A percentile compares a stretch with the other conserved stretches of the same genome.
phyloP scores from a whole-genome alignment of 177 flowering plant species.

The Vitis hybrid region DNA sequence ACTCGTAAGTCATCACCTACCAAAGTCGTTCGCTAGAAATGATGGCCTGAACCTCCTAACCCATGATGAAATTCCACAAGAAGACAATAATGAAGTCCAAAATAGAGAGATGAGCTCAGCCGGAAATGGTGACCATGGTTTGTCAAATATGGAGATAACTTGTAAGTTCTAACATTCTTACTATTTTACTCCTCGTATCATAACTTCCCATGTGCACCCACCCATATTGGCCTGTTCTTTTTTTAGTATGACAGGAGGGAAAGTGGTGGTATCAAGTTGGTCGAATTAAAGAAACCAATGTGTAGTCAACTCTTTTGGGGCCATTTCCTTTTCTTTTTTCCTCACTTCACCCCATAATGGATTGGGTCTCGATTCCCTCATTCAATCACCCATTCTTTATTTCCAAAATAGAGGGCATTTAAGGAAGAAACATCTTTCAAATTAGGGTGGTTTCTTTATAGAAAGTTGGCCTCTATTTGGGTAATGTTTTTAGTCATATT shows the following conservation, averaged over 20 bases:
- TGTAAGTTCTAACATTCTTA: too few relatives aligned
- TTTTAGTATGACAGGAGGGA: background rate
- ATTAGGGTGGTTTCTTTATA: too few relatives aligned
- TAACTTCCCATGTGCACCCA: background rate
- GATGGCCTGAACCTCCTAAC: too few relatives aligned
- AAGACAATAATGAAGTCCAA: background rate
- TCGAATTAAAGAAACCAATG: slow-evolving; percentile 1
- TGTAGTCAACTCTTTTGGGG: background rate
- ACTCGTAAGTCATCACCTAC: too few relatives aligned
- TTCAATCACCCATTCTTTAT: too few relatives aligned
- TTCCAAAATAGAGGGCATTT: too few relatives aligned
- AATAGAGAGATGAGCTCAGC: background rate
- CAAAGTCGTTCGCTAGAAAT: too few relatives aligned
- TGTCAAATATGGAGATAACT: background rate
- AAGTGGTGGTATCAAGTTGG: background rate
- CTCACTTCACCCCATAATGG: background rate
- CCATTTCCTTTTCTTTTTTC: background rate
- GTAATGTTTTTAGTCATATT: too few relatives aligned
- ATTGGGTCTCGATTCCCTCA: slow-evolving; percentile 4
- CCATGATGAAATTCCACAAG: background rate
- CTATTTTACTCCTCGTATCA: background rate
- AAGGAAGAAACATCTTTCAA: too few relatives aligned
- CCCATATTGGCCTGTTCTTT: background rate
- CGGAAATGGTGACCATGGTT: slow-evolving; percentile 2
- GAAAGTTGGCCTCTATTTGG: too few relatives aligned